These are phyloP conservation scores for Suhomyces yuchorum DNA, from an alignment of 1,139 yeast species.

Conservation along the genomic window DNA sequence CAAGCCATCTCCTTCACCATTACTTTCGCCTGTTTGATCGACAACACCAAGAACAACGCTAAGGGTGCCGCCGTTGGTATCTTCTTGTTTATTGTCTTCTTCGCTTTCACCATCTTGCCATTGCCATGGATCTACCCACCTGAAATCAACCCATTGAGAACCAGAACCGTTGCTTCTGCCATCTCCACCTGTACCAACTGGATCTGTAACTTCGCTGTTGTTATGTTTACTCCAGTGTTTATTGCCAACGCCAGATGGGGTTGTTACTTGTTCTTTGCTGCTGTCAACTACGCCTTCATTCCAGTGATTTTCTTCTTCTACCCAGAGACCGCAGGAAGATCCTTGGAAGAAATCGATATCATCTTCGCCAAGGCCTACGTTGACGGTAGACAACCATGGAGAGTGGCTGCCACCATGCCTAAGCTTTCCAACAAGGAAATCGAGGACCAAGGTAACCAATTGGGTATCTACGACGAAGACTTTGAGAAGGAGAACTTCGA, in stretches of 20 bases:
- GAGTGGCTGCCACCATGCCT: conserved; percentile 55
- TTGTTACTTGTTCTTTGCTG: conserved; percentile 40
- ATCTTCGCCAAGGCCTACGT: conserved; percentile 38
- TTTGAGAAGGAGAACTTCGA: conserved; percentile 41
- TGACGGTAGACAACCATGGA: conserved; percentile 50
- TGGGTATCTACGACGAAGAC: conserved; percentile 48
- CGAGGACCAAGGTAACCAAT: conserved; percentile 49
- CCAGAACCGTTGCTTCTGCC: conserved; percentile 60
- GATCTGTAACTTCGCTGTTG: conserved; percentile 54
- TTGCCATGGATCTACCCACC: conserved; percentile 64
- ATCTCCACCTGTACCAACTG: conserved; percentile 50
- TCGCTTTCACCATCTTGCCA: conserved; percentile 34
- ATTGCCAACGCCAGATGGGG: conserved; percentile 45
- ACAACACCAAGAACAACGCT: conserved; percentile 34
- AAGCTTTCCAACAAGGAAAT: conserved; percentile 46
- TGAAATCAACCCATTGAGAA: conserved; percentile 62
- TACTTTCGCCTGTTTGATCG: conserved; percentile 46
- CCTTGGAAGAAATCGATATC: conserved; percentile 35
- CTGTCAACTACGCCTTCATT: conserved; percentile 27
- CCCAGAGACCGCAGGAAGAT: conserved; percentile 36
- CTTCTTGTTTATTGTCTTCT: conserved; percentile 31
- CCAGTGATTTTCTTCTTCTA: conserved; percentile 33
- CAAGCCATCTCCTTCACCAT: conserved; percentile 45
- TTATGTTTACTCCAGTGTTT: conserved; percentile 56
- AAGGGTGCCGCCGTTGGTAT: conserved; percentile 48